phyloP scores from a whole-genome alignment of 2,329 filamentous ascomycete species.

The Neofusicoccum laricinum region DNA sequence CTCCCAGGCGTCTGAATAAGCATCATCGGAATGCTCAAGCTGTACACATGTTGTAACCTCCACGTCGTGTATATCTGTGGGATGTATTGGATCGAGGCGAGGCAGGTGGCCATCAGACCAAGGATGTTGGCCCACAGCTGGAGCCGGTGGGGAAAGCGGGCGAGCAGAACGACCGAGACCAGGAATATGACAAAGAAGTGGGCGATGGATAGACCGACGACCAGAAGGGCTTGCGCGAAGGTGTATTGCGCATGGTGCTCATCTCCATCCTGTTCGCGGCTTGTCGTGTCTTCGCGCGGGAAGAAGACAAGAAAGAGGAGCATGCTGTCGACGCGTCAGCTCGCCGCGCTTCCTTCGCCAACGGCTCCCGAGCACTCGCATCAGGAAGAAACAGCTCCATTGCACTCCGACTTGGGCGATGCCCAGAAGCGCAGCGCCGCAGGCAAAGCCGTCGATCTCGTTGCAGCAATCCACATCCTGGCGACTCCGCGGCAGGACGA shows the following conservation, averaged over 20 bases:
- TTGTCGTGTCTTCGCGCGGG: constrained; percentile 44
- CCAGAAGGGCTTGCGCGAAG: constrained; percentile 75
- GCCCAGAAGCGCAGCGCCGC: constrained; percentile 79
- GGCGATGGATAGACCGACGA: constrained; percentile 69
- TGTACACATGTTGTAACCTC: constrained; percentile 78
- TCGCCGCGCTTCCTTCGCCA: no score
- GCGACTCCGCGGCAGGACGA: constrained; percentile 79
- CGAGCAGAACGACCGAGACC: constrained; percentile 62
- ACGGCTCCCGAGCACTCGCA: constrained; percentile 57
- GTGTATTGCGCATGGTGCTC: constrained; percentile 41
- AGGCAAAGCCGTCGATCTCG: constrained; percentile 76
- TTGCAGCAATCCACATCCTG: constrained; percentile 83
- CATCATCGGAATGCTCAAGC: constrained; percentile 96
- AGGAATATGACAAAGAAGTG: constrained; percentile 75
- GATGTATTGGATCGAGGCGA: constrained; percentile 87
- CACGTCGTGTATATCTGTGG: constrained; percentile 95
- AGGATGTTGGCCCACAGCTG: constrained; percentile 81
- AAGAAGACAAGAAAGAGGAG: constrained; percentile 95
- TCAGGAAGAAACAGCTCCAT: constrained; percentile 86
- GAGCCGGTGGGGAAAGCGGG: constrained; percentile 62
- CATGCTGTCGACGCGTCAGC: constrained; percentile 56
- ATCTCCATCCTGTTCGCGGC: constrained; percentile 21
- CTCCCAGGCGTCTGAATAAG: constrained; percentile 94
- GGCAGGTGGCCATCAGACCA: constrained; percentile 71
- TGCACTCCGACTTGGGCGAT: constrained; percentile 89